Evolutionary conservation across 1,284 basidiomycete genomes (phyloP).

Genomic region (Fomitopsis betulina): DNA sequence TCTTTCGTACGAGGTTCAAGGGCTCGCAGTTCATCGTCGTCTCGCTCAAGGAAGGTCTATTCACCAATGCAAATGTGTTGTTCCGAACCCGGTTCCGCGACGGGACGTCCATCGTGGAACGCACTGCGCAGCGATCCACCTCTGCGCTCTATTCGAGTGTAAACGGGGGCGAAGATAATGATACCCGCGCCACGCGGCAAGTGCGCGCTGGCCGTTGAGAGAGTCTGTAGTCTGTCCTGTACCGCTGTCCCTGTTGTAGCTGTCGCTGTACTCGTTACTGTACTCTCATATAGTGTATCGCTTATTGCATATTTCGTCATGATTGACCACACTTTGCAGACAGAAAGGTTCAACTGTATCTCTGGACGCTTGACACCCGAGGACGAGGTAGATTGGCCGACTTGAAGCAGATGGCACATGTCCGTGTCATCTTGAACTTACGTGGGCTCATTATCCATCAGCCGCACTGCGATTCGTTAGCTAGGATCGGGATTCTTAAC

Average conservation of each 20-base stretch:
- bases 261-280: too few species aligned
- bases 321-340: too few species aligned
- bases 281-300: too few species aligned
- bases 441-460: too few species aligned
- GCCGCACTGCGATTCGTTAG: too few species aligned
- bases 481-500: too few species aligned
- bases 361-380: too few species aligned
- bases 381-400: too few species aligned
- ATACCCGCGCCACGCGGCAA: not conserved
- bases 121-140: slow-evolving; percentile 60
- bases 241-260: not conserved
- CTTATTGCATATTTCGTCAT: too few species aligned
- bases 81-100: slow-evolving; percentile 92
- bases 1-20: slow-evolving; percentile 96
- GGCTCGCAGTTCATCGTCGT: slow-evolving; percentile 99
- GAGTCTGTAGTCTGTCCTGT: not conserved
- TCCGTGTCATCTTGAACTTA: too few species aligned
- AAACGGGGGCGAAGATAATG: slow-evolving; percentile 14
- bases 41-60: slow-evolving; percentile 93
- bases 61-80: slow-evolving; percentile 96
- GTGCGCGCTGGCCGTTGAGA: not conserved
- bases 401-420: too few species aligned
- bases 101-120: slow-evolving; percentile 87
- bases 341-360: too few species aligned
- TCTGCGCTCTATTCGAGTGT: slow-evolving; percentile 34